Conservation (phyloP, 1,284 basidiomycete genomes). For the Cryptococcus jaspeensis region DNA sequence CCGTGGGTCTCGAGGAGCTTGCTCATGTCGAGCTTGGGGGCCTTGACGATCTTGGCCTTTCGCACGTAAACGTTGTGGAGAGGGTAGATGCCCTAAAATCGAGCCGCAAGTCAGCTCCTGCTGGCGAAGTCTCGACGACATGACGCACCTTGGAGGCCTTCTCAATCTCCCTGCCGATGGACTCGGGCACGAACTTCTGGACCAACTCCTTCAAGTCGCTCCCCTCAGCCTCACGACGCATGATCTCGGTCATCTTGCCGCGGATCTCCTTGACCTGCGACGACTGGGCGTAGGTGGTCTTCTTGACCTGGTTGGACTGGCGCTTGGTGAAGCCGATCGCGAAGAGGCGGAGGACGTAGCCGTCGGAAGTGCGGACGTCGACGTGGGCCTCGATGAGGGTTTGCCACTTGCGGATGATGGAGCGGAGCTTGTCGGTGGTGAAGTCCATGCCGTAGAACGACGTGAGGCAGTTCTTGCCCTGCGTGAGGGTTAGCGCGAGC, state of each 20-base stretch:
- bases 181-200: constrained; percentile 98
- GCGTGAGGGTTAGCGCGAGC: constrained; percentile 33
- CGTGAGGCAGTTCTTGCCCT: constrained; percentile 99
- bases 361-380: constrained; percentile 99
- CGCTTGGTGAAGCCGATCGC: constrained; percentile 99
- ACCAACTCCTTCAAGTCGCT: constrained; percentile 98
- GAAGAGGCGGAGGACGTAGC: constrained; percentile 98
- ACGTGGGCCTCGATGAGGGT: constrained; percentile 97
- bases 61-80: constrained; percentile 97
- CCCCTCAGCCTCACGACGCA: constrained; percentile 91
- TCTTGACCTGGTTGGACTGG: constrained; percentile 93
- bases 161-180: constrained; percentile 99
- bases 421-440: constrained; percentile 99
- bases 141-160: constrained; percentile 68
- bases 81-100: constrained; percentile 83
- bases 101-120: constrained; percentile 5
- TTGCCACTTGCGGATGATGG: constrained; percentile 99
- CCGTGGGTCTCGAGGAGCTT: constrained; percentile 96
- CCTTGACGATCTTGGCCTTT: constrained; percentile 95
- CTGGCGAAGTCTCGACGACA: not conserved
- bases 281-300: constrained; percentile 97
- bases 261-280: constrained; percentile 96
- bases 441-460: constrained; percentile 99
- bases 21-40: constrained; percentile 92
- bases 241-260: constrained; percentile 99